These are phyloP conservation scores for Calendula officinalis DNA, from an alignment of 129 eudicot genomes.

Conservation along the genomic window DNA sequence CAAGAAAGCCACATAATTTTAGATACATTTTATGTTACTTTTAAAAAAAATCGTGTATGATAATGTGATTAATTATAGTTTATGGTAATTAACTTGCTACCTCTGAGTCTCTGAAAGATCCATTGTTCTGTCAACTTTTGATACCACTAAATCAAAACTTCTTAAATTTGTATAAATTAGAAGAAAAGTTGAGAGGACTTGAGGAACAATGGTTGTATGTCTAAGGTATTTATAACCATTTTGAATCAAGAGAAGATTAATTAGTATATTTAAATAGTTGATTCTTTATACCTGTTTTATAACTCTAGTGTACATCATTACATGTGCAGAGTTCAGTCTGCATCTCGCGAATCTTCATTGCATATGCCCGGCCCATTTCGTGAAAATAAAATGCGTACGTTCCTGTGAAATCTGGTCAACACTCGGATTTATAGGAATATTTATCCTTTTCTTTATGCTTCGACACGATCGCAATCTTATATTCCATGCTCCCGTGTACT, in stretches of 20 bases:
- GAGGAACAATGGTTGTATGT: constrained; percentile 30
- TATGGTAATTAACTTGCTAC: constrained; percentile 24
- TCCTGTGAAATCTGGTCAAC: constrained; percentile 29
- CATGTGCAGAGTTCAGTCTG: constrained; percentile 5
- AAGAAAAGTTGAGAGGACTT: constrained; percentile 21
- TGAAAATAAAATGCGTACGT: background rate
- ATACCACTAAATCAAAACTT: constrained; percentile 11
- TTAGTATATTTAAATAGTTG: constrained; percentile 5
- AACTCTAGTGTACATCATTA: background rate
- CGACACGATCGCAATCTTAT: constrained; percentile 23
- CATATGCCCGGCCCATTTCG: constrained; percentile 22
- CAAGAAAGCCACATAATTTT: constrained; percentile 7
- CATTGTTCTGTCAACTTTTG: constrained; percentile 46
- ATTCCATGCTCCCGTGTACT: constrained; percentile 12
- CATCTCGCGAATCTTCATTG: constrained; percentile 21
- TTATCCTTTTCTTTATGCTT: constrained; percentile 29
- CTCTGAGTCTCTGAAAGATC: constrained; percentile 62
- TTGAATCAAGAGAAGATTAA: background rate
- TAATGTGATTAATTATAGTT: constrained; percentile 1
- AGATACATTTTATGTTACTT: background rate
- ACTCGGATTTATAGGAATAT: constrained; percentile 41
- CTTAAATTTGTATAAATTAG: background rate
- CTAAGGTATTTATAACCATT: constrained; percentile 46
- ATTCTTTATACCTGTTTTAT: constrained; percentile 23
- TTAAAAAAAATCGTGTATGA: constrained; percentile 3